These are phyloP conservation scores for Eucalyptus polybractea DNA, from an alignment of 345 rosid genomes.

Conservation along the genomic window DNA sequence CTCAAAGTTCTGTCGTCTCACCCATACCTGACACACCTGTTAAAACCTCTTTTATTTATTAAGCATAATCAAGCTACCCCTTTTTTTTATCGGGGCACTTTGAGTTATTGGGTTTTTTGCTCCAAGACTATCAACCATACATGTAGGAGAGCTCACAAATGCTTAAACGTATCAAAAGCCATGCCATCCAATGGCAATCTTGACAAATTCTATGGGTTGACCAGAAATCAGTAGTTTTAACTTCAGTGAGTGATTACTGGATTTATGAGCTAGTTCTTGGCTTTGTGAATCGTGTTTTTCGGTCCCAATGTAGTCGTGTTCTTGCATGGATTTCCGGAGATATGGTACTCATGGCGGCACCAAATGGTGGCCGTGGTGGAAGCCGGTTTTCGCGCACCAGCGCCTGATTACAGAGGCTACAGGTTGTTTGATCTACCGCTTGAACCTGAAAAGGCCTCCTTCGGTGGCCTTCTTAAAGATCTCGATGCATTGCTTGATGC, in stretches of 20 bases:
- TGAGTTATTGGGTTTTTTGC: background rate
- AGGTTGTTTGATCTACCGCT: constrained; percentile 34
- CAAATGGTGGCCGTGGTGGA: constrained; percentile 29
- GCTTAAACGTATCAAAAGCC: background rate
- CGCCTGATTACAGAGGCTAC: constrained; percentile 37
- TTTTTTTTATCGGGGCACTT: background rate
- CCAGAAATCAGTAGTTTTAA: background rate
- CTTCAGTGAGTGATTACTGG: background rate
- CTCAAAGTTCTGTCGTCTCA: background rate
- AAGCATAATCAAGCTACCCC: background rate
- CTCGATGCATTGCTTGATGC: constrained; percentile 23
- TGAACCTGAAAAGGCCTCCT: constrained; percentile 24
- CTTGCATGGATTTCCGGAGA: constrained; percentile 51
- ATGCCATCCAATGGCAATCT: background rate
- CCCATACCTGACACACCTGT: background rate
- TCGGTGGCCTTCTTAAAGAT: constrained; percentile 10
- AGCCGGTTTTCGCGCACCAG: constrained; percentile 27
- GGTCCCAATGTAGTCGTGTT: constrained; percentile 24
- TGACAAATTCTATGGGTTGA: background rate
- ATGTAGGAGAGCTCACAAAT: background rate
- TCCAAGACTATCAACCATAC: background rate
- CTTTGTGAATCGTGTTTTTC: background rate
- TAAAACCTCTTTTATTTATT: background rate
- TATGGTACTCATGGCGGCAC: constrained; percentile 52
- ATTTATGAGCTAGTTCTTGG: background rate